Conservation (phyloP, 495 filamentous ascomycete species). For the Xylaria longipes region DNA sequence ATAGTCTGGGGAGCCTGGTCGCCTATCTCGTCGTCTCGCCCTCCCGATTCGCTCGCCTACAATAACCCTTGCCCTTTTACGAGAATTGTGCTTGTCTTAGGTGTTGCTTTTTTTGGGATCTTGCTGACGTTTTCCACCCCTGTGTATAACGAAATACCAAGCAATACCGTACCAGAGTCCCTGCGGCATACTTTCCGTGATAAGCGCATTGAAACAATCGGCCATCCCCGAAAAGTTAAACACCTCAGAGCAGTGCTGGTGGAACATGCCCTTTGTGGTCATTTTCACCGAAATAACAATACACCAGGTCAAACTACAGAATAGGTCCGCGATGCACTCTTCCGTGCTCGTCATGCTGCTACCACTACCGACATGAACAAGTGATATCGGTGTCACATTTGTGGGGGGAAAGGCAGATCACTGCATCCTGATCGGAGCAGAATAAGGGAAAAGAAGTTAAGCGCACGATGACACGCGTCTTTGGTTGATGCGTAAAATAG, state of each 20-base stretch:
- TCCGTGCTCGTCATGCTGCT: conserved; percentile 4
- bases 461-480: conserved; percentile 24
- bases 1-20: conserved; percentile 25
- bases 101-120: conserved; percentile 25
- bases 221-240: conserved; percentile 9
- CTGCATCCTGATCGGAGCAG: conserved; percentile 12
- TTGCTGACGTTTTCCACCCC: conserved; percentile 11
- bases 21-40: conserved; percentile 2
- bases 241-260: neutral
- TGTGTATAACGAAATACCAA: neutral
- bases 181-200: neutral
- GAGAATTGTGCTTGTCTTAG: conserved; percentile 24
- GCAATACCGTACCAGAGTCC: conserved; percentile 4
- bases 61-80: neutral
- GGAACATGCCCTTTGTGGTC: neutral
- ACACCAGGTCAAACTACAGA: neutral
- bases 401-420: conserved; percentile 15
- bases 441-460: conserved; percentile 12
- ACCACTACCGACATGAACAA: conserved; percentile 21
- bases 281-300: neutral
- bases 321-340: neutral
- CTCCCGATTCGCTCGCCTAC: conserved; percentile 27
- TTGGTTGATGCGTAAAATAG: conserved; percentile 14
- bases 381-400: neutral
- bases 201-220: conserved; percentile 15